These are phyloP conservation scores for Turnera subulata DNA, from an alignment of 345 rosid species.

Conservation along the genomic window DNA sequence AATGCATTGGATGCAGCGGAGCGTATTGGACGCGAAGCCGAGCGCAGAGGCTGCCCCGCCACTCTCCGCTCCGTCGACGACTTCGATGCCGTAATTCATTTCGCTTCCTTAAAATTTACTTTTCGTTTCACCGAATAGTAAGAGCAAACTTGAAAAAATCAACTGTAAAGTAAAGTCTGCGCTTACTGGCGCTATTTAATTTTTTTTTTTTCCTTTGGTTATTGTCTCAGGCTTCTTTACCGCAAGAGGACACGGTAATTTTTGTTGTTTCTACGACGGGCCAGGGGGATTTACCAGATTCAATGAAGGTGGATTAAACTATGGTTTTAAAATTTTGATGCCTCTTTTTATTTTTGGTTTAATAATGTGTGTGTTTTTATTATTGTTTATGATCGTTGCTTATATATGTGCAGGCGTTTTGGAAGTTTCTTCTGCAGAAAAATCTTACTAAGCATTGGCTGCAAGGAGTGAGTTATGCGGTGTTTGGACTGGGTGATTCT, in stretches of 20 bases:
- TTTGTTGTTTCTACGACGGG: conserved; percentile 95
- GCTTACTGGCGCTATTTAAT: not conserved
- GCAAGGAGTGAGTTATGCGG: conserved; percentile 60
- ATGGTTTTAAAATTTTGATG: not conserved
- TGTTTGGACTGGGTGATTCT: conserved; percentile 92
- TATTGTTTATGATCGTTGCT: conserved; percentile 12
- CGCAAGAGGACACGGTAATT: conserved; percentile 49
- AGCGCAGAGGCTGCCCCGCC: conserved; percentile 58
- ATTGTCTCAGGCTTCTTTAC: conserved; percentile 52
- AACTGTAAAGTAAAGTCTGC: not conserved
- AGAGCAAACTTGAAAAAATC: not conserved
- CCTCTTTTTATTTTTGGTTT: conserved; percentile 7
- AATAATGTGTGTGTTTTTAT: not conserved
- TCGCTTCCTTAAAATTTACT: not conserved
- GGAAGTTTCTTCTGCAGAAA: conserved; percentile 82
- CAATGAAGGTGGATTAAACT: conserved; percentile 54
- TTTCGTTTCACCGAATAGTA: not conserved
- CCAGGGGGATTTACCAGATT: conserved; percentile 92
- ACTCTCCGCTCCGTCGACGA: conserved; percentile 51
- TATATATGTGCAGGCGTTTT: conserved; percentile 50
- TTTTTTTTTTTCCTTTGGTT: not conserved
- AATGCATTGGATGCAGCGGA: conserved; percentile 86
- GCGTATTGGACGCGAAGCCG: conserved; percentile 74
- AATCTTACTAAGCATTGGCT: conserved; percentile 60
- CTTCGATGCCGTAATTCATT: conserved; percentile 50